Conservation (phyloP, 2,329 filamentous ascomycete genomes). For the Aspergillus pseudotamarii region DNA sequence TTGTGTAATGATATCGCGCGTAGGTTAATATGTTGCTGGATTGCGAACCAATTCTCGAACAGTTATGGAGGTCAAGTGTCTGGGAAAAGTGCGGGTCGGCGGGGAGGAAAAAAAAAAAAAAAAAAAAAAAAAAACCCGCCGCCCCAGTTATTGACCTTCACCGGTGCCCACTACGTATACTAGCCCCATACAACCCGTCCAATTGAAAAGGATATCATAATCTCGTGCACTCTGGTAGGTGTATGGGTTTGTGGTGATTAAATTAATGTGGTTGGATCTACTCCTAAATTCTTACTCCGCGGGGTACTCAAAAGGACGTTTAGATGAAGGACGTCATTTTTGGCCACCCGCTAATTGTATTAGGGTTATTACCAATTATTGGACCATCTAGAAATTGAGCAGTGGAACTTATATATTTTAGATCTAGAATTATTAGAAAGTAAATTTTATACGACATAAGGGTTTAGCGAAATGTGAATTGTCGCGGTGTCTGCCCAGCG, state of each 20-base stretch:
- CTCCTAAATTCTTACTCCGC: too few relatives aligned
- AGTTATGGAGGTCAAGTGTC: neutral
- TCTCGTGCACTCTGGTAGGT: neutral
- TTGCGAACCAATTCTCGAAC: neutral
- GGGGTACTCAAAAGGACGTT: neutral
- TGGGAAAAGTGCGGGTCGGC: neutral
- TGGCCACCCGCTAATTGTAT: neutral
- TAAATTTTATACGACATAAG: too few relatives aligned
- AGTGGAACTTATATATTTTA: too few relatives aligned
- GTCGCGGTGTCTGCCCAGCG: too few relatives aligned
- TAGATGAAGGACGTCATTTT: neutral
- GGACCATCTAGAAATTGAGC: neutral
- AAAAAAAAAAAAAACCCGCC: neutral
- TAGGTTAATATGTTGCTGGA: neutral
- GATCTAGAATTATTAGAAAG: too few relatives aligned
- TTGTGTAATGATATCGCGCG: constrained; percentile 13
- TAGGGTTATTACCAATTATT: neutral
- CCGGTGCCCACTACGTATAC: neutral
- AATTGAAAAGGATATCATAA: neutral
- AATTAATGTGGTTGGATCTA: neutral
- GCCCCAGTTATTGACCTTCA: neutral
- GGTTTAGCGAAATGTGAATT: too few relatives aligned
- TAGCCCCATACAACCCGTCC: neutral
- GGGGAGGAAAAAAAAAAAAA: neutral
- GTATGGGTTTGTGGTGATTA: neutral